A percentile compares a stretch with the other conserved stretches of the same genome.
Evolutionary conservation across 208 protist species (phyloP).

Genomic region (Wallacemonas sp.): DNA sequence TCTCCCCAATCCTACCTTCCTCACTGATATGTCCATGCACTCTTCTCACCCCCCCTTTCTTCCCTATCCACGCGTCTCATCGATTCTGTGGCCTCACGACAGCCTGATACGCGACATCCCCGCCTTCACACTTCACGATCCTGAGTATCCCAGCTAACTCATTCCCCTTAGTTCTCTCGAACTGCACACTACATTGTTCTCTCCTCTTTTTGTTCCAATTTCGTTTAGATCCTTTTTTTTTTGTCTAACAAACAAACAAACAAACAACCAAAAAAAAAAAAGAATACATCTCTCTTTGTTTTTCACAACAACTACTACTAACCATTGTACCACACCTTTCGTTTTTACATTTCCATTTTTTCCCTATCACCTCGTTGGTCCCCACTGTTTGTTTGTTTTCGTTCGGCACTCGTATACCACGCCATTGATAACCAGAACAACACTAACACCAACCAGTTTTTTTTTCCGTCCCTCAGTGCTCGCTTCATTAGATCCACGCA

Average conservation of each 20-base stretch:
- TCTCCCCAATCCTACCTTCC: too few species aligned
- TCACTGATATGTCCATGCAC: too few species aligned
- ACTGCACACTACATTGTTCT: conserved; percentile 1
- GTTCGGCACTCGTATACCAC: not conserved
- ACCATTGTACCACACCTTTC: not conserved
- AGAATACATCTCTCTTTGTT: not conserved
- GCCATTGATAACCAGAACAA: too few species aligned
- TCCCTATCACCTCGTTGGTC: not conserved
- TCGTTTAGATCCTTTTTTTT: conserved; percentile 12
- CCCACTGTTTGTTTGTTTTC: not conserved
- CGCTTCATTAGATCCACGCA: conserved; percentile 1
- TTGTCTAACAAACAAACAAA: not conserved
- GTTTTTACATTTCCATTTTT: conserved; percentile 3
- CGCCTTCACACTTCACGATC: too few species aligned
- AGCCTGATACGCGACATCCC: too few species aligned
- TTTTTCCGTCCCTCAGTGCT: not conserved
- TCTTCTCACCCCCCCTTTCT: conserved; percentile 17
- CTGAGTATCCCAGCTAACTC: not conserved
- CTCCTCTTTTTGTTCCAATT: conserved; percentile 13
- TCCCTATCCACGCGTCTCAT: too few species aligned
- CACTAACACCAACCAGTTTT: not conserved
- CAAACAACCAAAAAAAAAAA: too few species aligned
- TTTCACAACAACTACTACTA: too few species aligned
- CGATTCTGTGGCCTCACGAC: too few species aligned
- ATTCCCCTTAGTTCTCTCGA: conserved; percentile 13